A percentile compares a stretch with the other conserved stretches of the same genome.
Evolutionary conservation across 345 rosid genomes (phyloP).

Genomic region (Sonneratia alba): DNA sequence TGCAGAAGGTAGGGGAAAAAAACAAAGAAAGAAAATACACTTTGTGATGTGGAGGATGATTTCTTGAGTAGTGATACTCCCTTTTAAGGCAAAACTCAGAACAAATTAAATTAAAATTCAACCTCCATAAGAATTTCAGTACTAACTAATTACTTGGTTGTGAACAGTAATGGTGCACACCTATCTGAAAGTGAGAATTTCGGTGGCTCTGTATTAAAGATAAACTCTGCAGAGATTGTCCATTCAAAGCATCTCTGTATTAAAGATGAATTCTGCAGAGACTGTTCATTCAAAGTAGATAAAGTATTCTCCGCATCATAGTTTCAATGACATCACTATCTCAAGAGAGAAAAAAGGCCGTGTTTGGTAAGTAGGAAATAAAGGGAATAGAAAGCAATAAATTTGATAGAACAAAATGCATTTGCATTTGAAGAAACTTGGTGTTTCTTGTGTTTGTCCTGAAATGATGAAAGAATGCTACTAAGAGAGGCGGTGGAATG

Average conservation of each 20-base stretch:
- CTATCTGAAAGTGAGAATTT: not conserved
- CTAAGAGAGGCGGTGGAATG: no score
- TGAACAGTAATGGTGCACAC: not conserved
- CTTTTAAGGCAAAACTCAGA: not conserved
- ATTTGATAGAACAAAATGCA: no score
- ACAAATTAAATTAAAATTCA: not conserved
- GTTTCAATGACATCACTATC: not conserved
- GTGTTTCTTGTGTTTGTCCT: no score
- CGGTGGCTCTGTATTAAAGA: no score
- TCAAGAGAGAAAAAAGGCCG: not conserved
- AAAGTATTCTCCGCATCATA: not conserved
- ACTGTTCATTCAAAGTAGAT: constrained; percentile 2
- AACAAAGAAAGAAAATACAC: not conserved
- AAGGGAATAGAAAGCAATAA: no score
- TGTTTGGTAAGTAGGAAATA: no score
- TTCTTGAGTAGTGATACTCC: not conserved
- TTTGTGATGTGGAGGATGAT: not conserved
- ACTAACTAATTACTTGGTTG: not conserved
- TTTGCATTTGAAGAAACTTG: no score
- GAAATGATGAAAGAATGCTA: no score
- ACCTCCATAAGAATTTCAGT: not conserved
- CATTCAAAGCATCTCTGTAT: no score
- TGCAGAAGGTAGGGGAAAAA: not conserved
- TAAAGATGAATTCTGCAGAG: no score
- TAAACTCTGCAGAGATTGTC: no score